Evolutionary conservation across 306 rosid species (phyloP), one percentile per base, ranked within the genome.

Genomic region (Vigna hirtella): DNA sequence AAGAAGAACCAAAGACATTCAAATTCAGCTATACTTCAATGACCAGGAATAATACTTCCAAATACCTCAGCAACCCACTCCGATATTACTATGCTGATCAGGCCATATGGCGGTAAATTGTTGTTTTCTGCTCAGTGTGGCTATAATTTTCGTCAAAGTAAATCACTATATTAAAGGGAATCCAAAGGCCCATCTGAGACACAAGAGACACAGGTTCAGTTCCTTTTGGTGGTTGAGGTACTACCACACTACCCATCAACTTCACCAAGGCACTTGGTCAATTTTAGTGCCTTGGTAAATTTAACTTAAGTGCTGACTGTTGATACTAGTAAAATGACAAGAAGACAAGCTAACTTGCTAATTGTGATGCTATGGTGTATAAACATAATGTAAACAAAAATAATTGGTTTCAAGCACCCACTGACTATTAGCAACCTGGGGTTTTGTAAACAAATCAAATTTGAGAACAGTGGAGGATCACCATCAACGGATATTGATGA

Each of bases 381-480:
- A 76, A 40, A 16, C 57, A 55, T 38, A 66, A 42, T 66, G 58
- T 28, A 34, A 38, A 66, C 42, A 67, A 24, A 36, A 38, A 66
- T 10, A 52, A 24, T 66, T 66, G 30, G 66, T 40, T 74, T 73
- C 26, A 17, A 32, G 15, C 6, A 14, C 36, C 26, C 22, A 16
- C 48, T n/a, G 69, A 15, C 77, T 13, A 43, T 20, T 55, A 20
- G 77, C 38, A 72, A 40, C 52, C 38, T 36, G 6, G 32, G 17
- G 14, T 24, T 72, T 13, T 40, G 55, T 5, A 73, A 20, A 57
- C 11, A 42, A 73, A 57, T 43, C 24, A 55, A 56, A 56, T 73
- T 26, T 40, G 20, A 74, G 69, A 58, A 45, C 20, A 26, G 69
- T 73, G 68, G n/a, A 73, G 67, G 26, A 15, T 38, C 67, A 73